Evolutionary conservation across 305 asterid species (phyloP).

Genomic region (Withania somnifera): DNA sequence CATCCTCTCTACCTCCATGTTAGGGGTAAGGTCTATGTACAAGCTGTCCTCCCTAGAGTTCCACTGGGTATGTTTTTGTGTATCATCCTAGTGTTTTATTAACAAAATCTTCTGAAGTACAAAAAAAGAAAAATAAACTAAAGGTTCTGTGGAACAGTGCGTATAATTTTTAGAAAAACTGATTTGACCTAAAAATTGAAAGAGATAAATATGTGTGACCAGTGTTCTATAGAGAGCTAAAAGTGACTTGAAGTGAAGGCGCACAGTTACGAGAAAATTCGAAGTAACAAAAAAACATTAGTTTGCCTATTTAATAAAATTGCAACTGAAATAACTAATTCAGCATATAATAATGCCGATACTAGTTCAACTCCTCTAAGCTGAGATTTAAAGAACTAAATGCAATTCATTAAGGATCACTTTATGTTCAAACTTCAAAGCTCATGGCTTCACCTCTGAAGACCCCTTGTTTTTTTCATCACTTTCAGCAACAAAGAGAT

Average conservation of each 20-base stretch:
- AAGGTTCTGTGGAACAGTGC: background rate
- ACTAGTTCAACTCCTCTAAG: background rate
- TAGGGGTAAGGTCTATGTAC: too few species aligned
- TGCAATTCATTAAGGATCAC: background rate
- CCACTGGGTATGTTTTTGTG: too few species aligned
- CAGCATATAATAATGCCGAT: background rate
- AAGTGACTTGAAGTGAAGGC: background rate
- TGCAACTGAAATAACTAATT: background rate
- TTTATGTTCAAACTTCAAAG: background rate
- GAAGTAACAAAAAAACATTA: background rate
- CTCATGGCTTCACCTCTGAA: background rate
- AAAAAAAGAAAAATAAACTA: background rate
- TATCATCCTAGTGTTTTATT: background rate
- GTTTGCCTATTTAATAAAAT: background rate
- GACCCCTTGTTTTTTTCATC: background rate
- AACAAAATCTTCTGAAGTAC: background rate
- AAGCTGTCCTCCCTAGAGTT: too few species aligned
- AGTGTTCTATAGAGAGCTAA: background rate
- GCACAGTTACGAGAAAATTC: background rate
- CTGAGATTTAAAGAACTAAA: background rate
- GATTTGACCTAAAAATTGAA: background rate
- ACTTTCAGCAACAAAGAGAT: background rate
- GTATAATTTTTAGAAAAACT: background rate
- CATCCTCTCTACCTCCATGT: too few species aligned
- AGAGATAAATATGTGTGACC: background rate